Base-by-base conservation (phyloP, 768 basidiomycete genomes). In the Plicaturopsis crispa region DNA sequence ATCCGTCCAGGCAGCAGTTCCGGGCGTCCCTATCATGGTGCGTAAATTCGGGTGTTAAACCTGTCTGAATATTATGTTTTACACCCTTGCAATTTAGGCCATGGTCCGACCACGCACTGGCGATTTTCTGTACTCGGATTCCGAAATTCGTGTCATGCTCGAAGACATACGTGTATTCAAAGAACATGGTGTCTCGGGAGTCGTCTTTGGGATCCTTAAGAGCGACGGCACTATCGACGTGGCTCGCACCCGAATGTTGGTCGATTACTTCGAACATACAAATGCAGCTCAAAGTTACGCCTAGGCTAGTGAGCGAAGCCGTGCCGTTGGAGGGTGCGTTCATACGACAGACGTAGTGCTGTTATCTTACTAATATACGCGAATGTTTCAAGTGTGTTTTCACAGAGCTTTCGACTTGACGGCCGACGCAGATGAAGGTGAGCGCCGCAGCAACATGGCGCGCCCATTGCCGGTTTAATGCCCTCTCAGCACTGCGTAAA, bases 51-150 rank as follows among this genome's bases (percentile, higher is more conserved):
- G 8, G 10, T 8, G 14, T 28, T 8, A 28, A 39, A 41, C 37
- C 14, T 33, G 19, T 33, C 34, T 2, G 13, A 37, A 22, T 30
- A 20, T 13, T 41, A 31, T 10, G 33, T 8, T 18, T 34, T 18
- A 20, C 16, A 31, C 24, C 20, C 40, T 18, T n/a, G 7, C 17
- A 24, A 35, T 33, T 7, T 47, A 88, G 88, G 72, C 67, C 17
- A 88, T 92, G 84, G 66, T 91, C 40, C 74, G 88, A 24, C 86
- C 88, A 7, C 72, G 88, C 20, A 63, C 69, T 3, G 89, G 89
- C 0, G 85, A 88, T 54, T 91, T 92, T 54, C 52, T 79, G 4
- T 92, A 89, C 54, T 70, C 78, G 2, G 56, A 71, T 6, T 57
- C 60, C 6, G 89, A 92, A 53, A 40, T 87, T 4, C 63, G 68